phyloP scores from a whole-genome alignment of 1,284 basidiomycete genomes.

The Leccinum pallidistipes region DNA sequence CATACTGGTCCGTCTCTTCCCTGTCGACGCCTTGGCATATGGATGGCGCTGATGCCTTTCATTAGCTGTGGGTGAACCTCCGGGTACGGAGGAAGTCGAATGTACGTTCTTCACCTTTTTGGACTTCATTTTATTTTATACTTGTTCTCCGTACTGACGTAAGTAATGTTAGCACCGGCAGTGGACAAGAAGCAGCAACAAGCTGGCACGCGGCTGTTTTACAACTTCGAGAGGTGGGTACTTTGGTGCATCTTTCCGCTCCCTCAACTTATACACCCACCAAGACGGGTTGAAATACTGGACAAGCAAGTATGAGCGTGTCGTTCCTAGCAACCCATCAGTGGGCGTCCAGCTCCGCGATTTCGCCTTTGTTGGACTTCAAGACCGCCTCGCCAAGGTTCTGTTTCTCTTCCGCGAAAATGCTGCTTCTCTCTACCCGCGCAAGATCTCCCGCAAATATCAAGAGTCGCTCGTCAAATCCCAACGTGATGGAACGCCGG shows the following conservation, averaged over 20 bases:
- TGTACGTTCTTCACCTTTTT: conserved; percentile 9
- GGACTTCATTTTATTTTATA: not conserved
- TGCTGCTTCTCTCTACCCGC: conserved; percentile 34
- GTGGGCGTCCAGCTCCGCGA: conserved; percentile 27
- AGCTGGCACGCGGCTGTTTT: conserved; percentile 25
- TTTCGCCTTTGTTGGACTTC: conserved; percentile 30
- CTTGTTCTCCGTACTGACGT: not conserved
- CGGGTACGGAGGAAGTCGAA: conserved; percentile 17
- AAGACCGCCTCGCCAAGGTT: conserved; percentile 35
- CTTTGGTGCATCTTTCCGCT: not conserved
- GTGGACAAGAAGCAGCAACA: conserved; percentile 29
- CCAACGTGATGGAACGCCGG: conserved; percentile 32
- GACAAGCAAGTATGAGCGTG: conserved; percentile 32
- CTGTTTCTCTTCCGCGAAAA: conserved; percentile 37
- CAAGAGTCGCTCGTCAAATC: conserved; percentile 28
- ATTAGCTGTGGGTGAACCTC: conserved; percentile 27
- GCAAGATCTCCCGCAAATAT: conserved; percentile 26
- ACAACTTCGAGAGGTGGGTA: conserved; percentile 25
- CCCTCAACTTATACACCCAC: not conserved
- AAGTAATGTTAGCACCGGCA: conserved; percentile 12
- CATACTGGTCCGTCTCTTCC: conserved; percentile 21
- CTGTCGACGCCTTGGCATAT: not conserved
- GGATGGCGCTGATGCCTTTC: not conserved
- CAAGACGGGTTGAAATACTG: conserved; percentile 31
- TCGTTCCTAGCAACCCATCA: not conserved